Conservation (phyloP, 164 flowering plant genomes). For the Annona cherimola region DNA sequence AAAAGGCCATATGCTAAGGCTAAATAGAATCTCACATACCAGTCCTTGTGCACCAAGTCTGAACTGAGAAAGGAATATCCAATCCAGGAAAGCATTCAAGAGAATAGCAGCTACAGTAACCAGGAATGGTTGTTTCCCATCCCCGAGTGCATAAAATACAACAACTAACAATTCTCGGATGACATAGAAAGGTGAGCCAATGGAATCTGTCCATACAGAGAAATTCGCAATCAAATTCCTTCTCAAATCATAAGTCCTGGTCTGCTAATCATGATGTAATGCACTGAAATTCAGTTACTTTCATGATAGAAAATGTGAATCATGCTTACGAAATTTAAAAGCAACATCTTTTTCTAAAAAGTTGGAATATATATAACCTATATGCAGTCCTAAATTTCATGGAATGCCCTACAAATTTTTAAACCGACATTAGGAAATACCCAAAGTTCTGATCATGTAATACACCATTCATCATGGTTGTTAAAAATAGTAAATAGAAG, state of each 20-base stretch:
- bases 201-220: constrained; percentile 21
- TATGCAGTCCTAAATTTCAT: too few species aligned
- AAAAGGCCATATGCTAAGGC: background rate
- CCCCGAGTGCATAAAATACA: constrained; percentile 32
- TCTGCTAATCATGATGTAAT: background rate
- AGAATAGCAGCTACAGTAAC: constrained; percentile 21
- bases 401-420: too few species aligned
- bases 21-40: constrained; percentile 16
- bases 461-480: too few species aligned
- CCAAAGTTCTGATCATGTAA: too few species aligned
- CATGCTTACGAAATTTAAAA: too few species aligned
- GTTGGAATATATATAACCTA: too few species aligned
- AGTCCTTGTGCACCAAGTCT: constrained; percentile 31
- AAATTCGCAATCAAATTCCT: background rate
- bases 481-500: too few species aligned
- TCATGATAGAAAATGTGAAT: background rate
- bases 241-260: background rate
- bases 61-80: constrained; percentile 23
- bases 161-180: constrained; percentile 25
- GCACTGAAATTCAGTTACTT: background rate
- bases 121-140: constrained; percentile 23
- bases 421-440: too few species aligned
- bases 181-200: constrained; percentile 28
- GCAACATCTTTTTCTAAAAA: too few species aligned
- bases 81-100: constrained; percentile 28